Percentiles rank a stretch among this genome's conserved stretches.
Evolutionary conservation across 257 asterid genomes (phyloP).

Genomic region (Nyctanthes arbortristis): DNA sequence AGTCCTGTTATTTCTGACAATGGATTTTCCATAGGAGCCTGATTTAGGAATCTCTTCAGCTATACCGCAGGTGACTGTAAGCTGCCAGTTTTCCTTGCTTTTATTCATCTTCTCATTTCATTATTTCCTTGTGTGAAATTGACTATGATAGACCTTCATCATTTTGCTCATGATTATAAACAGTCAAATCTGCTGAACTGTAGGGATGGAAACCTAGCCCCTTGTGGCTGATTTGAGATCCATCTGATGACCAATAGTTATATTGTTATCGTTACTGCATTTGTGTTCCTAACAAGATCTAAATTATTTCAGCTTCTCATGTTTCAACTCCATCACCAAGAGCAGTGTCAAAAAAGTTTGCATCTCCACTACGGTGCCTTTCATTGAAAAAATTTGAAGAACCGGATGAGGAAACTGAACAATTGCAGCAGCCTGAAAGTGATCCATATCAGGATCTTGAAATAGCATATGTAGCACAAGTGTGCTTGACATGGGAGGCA

Average conservation of each 20-base stretch:
- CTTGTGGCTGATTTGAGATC: neutral
- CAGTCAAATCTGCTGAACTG: neutral
- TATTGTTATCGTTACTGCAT: neutral
- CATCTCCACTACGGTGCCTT: constrained; percentile 83
- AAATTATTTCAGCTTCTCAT: constrained; percentile 51
- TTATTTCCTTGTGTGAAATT: neutral
- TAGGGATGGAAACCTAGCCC: neutral
- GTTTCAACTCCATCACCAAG: constrained; percentile 66
- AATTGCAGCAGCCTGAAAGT: constrained; percentile 59
- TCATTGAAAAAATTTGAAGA: constrained; percentile 69
- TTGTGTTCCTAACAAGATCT: neutral
- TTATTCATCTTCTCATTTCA: neutral
- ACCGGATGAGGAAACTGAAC: constrained; percentile 73
- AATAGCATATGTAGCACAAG: constrained; percentile 81
- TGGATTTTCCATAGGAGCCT: neutral
- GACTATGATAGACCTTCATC: neutral
- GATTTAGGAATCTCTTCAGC: neutral
- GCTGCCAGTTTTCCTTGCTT: neutral
- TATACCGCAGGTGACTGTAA: neutral
- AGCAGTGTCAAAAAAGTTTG: constrained; percentile 70
- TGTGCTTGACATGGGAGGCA: constrained; percentile 98
- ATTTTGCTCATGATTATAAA: neutral
- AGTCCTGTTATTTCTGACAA: neutral
- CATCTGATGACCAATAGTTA: neutral
- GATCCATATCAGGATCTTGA: constrained; percentile 76